These are phyloP conservation scores for Zizania palustris DNA, from an alignment of 202 grass and related monocot genomes.

Conservation along the genomic window DNA sequence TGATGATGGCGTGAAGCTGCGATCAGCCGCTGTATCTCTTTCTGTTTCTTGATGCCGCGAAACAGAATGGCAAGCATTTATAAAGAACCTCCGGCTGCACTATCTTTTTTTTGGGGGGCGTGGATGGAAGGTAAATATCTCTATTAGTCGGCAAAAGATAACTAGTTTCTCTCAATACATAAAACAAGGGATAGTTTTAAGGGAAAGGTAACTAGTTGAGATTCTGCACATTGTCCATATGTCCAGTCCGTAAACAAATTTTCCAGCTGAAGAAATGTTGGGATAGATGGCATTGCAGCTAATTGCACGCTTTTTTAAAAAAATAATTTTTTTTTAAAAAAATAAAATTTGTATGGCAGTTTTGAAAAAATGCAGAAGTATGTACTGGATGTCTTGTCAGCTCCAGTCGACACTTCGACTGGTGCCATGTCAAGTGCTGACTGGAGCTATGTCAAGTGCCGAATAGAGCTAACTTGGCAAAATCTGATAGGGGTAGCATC, in stretches of 20 bases:
- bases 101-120: background rate
- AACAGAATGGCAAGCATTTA: background rate
- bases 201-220: background rate
- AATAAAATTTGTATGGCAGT: too few relatives aligned
- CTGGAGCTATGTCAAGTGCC: too few relatives aligned
- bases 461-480: too few relatives aligned
- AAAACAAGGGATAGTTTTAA: background rate
- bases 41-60: conserved; percentile 53
- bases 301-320: too few relatives aligned
- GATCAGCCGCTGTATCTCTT: conserved; percentile 81
- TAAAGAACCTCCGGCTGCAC: conserved; percentile 11
- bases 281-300: too few relatives aligned
- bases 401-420: too few relatives aligned
- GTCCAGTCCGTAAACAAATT: background rate
- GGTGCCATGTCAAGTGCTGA: too few relatives aligned
- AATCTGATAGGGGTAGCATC: too few relatives aligned
- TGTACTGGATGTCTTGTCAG: too few relatives aligned
- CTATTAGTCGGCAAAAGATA: background rate
- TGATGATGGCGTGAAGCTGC: conserved; percentile 71
- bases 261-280: background rate
- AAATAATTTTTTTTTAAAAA: too few relatives aligned
- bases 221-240: background rate
- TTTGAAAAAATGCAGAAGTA: too few relatives aligned
- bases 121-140: conserved; percentile 30
- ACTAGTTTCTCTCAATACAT: background rate